Base-by-base conservation (phyloP, 208 protist genomes). In the Trypanosoma lewisi region DNA sequence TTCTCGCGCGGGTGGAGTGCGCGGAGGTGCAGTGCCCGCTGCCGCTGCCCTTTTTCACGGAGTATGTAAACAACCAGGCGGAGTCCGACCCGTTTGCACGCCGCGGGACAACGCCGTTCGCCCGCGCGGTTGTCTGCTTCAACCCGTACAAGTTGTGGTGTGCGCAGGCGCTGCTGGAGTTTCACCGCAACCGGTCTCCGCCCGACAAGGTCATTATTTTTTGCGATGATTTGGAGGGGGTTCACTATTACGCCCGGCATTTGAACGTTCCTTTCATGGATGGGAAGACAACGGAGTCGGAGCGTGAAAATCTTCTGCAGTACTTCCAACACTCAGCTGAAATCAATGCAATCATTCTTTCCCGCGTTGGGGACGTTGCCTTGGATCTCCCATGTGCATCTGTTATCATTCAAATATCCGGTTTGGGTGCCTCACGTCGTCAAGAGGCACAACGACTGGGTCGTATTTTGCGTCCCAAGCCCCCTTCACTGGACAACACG, bases 321-420 rank as follows among this genome's bases (percentile, higher is more conserved):
- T 90, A 93, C 70, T 96, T 96, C 57, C 83, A 95, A 60, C 70
- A 77, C 75, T 89, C 84, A 19, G 47, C 57, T 19, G 57, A 79
- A 0, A 75, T 96, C 12, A 98, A 99, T 49, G 96, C 91, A 7
- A 91, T 99, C 48, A 98, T 99, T 71, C 91, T 99, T 39, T 98
- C 94, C 0, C 88, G 87, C 21, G 91, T 99, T 12, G 98, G 98
- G 33, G 98, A 99, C 79, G 98, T 94, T 27, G 95, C 97, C 12
- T 91, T 99, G 30, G 97, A 99, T 69, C 74, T 99, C 33, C 99
- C 99, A 25, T 96, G 97, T 34, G 98, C 98, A 0, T 99, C 97
- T 31, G 98, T 99, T n/a, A 91, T 99, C 47, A 99, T 99, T 63
- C 98, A 99, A 65, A 89, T 99, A 49, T 98, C 96, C 21, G 97